phyloP scores from a whole-genome alignment of 257 asterid species.

The Capsicum rhomboideum region DNA sequence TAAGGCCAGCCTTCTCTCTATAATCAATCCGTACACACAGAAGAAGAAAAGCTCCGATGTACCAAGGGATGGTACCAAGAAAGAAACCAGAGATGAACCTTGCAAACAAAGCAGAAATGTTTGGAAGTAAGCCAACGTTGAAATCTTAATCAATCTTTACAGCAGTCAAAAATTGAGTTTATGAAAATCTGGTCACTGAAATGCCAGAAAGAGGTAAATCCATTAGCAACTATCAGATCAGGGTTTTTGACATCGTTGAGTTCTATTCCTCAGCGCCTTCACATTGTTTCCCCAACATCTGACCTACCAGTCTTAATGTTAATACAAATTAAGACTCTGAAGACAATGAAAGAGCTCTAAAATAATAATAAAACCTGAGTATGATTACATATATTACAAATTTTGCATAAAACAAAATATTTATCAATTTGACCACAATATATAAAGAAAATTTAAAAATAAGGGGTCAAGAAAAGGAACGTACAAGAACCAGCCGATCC shows the following conservation, averaged over 20 bases:
- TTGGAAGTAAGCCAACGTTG: neutral
- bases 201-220: neutral
- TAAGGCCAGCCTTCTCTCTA: constrained; percentile 90
- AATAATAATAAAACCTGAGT: neutral
- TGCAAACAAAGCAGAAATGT: constrained; percentile 4
- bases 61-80: constrained; percentile 91
- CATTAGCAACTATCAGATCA: neutral
- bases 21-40: constrained; percentile 74
- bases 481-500: constrained; percentile 89
- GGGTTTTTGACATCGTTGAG: neutral
- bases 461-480: constrained; percentile 19
- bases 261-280: neutral
- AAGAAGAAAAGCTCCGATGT: constrained; percentile 72
- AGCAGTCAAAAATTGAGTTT: neutral
- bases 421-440: neutral
- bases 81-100: constrained; percentile 86
- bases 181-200: neutral
- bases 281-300: neutral
- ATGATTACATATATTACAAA: neutral
- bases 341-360: neutral
- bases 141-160: neutral
- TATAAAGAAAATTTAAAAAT: neutral
- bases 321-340: neutral
- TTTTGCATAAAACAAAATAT: neutral
- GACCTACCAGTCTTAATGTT: neutral